Base-by-base conservation (phyloP, 768 basidiomycete species). In the Tubosaeta brunneosetosa region DNA sequence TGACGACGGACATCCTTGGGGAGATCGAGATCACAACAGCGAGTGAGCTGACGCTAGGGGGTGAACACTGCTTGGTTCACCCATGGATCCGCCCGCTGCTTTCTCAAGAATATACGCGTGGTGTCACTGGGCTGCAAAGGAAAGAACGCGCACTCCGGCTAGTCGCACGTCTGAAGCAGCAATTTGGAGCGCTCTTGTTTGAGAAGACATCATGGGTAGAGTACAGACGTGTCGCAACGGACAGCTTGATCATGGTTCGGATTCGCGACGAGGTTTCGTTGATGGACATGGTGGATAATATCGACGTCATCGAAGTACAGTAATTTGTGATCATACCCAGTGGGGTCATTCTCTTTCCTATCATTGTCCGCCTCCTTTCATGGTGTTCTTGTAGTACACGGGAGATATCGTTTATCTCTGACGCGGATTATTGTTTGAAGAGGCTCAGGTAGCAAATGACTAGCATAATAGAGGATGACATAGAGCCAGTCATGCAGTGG, bases 51-150 rank as follows among this genome's bases (percentile, higher is more conserved):
- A 50, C 0, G 38, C 4, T 29, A 29, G 27, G 8, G 27, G 8
- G 27, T 29, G 27, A 43, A 9, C 25, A 50, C 3, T 43, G 16
- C 36, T 47, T 59, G 16, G 19, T 53, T 9, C 51, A 61, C 46
- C 60, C 60, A 4, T 61, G 56, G 56, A 55, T 61, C 49, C 29
- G 40, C 4, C 25, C 51, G 0, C 27, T 58, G 2, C 51, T 51
- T n/a, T 54, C 53, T 11, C 48, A 47, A 11, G 53, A 55, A 10
- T 50, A 37, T 25, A 7, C 9, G 10, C 3, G 26, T 1, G 33
- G 45, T 2, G 40, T 3, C 1, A n/a, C 11, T 10, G 36, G 12
- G 14, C 27, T 44, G 0, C 44, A 56, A 22, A 9, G 9, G 22
- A 34, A 25, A 1, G 34, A 32, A 3, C 40, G 13, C 1, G 52